Evolutionary conservation across 352 stramenopile genomes (phyloP), one percentile per base, ranked within the genome.

Genomic region (Globisporangium perplexum): DNA sequence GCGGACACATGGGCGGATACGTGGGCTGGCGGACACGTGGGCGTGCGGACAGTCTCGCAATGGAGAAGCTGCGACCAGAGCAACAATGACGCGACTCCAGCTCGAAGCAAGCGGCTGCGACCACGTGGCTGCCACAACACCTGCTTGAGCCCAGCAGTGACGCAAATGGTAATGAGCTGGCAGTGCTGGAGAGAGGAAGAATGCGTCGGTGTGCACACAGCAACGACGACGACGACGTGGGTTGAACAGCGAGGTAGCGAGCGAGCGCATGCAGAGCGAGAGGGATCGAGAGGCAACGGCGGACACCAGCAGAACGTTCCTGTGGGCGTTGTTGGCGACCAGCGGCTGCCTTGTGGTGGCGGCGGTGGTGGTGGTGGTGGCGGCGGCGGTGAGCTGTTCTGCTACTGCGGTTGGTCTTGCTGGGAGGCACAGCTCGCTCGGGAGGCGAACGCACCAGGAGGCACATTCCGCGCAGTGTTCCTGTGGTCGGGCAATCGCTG

Each of bases 281-380:
- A 45, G 39, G 20, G 38, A 24, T 20, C 5, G 38, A 44, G 36
- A 24, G 18, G n/a, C 38, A 43, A 43, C 38, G 7, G 38, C 38
- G 39, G 39, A 26, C 39, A 45, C 39, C 39, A 45, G 18, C 39
- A 45, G 39, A 45, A 45, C 20, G 39, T 45, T 45, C 39, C 39
- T 45, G 39, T 45, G 39, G n/a, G 20, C n/a, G 26, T 39, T 39
- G 12, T 2, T 5, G 14, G 11, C 10, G 33, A 39, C 33, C 14
- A 39, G 33, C 12, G 14, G 17, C 11, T 3, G 18, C 33, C 33
- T 18, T 39, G 33, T 18, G 12, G 33, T 17, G 12, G 33, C 14
- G 17, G 33, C 23, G 39, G 7, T 26, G 39, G 39, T 7, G 12
- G 17, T 44, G 31, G 31, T 36, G 11, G 12, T n/a, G n/a, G n/a